phyloP scores from a whole-genome alignment of 306 rosid genomes.

The Bauhinia variegata region DNA sequence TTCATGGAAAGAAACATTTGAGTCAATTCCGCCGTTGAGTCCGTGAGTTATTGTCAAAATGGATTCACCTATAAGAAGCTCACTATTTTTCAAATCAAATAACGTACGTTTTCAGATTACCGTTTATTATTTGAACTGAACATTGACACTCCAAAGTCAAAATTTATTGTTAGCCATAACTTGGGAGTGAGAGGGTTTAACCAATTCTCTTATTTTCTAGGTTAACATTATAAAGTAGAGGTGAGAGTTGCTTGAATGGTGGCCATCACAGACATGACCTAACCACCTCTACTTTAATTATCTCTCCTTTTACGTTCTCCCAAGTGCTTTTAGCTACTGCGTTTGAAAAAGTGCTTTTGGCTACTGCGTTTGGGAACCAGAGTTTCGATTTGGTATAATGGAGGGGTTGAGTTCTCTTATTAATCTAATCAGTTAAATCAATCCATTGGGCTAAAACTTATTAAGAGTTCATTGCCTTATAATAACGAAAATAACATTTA shows the following conservation, averaged over 20 bases:
- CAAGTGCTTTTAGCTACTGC: neutral
- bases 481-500: no score
- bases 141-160: no score
- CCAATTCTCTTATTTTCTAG: neutral
- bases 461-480: no score
- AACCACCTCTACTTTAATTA: no score
- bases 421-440: no score
- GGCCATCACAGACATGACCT: neutral
- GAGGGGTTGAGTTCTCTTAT: no score
- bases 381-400: no score
- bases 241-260: constrained; percentile 42
- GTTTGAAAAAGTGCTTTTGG: neutral
- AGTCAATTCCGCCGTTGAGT: constrained; percentile 45
- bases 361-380: neutral
- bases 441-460: no score
- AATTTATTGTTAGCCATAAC: no score
- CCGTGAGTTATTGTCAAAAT: constrained; percentile 34
- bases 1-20: neutral
- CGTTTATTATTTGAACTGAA: constrained; percentile 11
- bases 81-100: constrained; percentile 31
- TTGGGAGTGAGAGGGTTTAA: neutral
- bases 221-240: neutral
- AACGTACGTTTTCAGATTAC: neutral
- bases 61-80: constrained; percentile 23
- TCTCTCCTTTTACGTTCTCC: constrained; percentile 1